These are phyloP conservation scores for Karstenula rhodostoma DNA, from an alignment of 2,329 filamentous ascomycete species.

Conservation along the genomic window DNA sequence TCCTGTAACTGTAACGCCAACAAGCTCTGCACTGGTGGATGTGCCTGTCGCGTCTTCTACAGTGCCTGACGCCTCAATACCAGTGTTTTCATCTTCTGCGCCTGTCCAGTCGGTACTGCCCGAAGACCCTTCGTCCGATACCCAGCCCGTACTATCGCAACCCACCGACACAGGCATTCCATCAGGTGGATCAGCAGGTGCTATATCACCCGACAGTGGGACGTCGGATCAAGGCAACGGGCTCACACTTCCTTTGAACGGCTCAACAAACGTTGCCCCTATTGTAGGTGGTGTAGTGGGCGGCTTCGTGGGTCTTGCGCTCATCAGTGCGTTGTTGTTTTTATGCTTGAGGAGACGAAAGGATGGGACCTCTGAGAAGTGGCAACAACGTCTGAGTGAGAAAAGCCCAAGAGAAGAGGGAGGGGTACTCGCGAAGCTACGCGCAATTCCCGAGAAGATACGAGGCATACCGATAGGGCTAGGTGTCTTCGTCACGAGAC, in stretches of 20 bases:
- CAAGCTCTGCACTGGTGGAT: constrained; percentile 23
- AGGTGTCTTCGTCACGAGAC: constrained; percentile 33
- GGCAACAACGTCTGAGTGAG: constrained; percentile 28
- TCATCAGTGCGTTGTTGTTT: constrained; percentile 44
- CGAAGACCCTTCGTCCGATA: constrained; percentile 12
- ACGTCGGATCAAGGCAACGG: constrained; percentile 21
- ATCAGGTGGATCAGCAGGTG: constrained; percentile 37
- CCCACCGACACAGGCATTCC: constrained; percentile 26
- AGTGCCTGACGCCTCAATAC: constrained; percentile 19
- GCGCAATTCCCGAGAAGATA: constrained; percentile 25
- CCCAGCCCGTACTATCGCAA: constrained; percentile 25
- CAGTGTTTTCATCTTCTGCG: constrained; percentile 13
- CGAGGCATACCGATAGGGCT: constrained; percentile 32
- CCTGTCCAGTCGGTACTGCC: constrained; percentile 16
- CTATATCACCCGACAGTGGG: constrained; percentile 38
- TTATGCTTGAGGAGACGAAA: constrained; percentile 44
- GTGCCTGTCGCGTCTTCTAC: constrained; percentile 20
- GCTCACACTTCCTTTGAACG: constrained; percentile 29
- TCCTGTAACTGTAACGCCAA: constrained; percentile 34
- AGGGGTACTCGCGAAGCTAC: constrained; percentile 17
- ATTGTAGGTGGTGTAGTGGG: constrained; percentile 48
- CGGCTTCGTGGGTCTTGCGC: constrained; percentile 41
- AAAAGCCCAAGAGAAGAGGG: constrained; percentile 26
- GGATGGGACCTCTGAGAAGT: constrained; percentile 26
- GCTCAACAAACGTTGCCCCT: constrained; percentile 37